Percentiles rank a stretch among this genome's conserved stretches.
Conservation (phyloP, 495 filamentous ascomycete genomes). For the Aspergillus heteromorphus region DNA sequence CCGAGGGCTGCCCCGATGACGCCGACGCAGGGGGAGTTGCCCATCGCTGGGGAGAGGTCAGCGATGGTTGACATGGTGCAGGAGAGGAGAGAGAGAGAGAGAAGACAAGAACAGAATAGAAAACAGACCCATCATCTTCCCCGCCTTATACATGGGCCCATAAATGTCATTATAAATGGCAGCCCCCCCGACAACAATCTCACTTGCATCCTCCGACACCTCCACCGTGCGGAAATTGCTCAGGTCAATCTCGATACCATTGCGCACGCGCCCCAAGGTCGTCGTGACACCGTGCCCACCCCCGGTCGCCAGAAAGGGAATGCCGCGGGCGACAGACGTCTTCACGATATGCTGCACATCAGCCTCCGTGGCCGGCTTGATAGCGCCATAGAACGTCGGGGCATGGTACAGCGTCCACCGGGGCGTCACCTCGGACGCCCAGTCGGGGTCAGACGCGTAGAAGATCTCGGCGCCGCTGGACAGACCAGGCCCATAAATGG, state of each 20-base stretch:
- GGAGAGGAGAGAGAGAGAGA: no score
- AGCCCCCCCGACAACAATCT: slow-evolving; percentile 21
- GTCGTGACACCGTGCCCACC: slow-evolving; percentile 27
- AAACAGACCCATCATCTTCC: slow-evolving; percentile 28
- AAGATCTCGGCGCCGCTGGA: background rate
- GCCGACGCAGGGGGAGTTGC: slow-evolving; percentile 24
- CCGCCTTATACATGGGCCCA: slow-evolving; percentile 19
- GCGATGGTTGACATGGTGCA: background rate
- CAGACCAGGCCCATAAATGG: slow-evolving; percentile 3
- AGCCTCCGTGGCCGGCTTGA: slow-evolving; percentile 20
- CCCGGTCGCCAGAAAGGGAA: slow-evolving; percentile 32
- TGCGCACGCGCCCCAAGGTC: slow-evolving; percentile 9
- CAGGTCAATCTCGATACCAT: slow-evolving; percentile 29
- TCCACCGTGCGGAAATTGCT: slow-evolving; percentile 21
- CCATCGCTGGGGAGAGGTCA: slow-evolving; percentile 4
- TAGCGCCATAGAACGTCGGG: slow-evolving; percentile 21
- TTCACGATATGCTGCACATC: slow-evolving; percentile 26
- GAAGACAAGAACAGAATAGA: no score
- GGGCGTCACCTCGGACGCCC: background rate
- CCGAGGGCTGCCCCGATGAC: slow-evolving; percentile 34
- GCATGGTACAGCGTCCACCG: slow-evolving; percentile 17
- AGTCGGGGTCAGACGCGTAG: background rate
- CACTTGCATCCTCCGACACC: slow-evolving; percentile 5
- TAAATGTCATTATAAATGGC: slow-evolving; percentile 14
- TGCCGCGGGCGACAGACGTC: slow-evolving; percentile 9